phyloP scores from a whole-genome alignment of 169 alveolate species.

The Plasmodium coatneyi region DNA sequence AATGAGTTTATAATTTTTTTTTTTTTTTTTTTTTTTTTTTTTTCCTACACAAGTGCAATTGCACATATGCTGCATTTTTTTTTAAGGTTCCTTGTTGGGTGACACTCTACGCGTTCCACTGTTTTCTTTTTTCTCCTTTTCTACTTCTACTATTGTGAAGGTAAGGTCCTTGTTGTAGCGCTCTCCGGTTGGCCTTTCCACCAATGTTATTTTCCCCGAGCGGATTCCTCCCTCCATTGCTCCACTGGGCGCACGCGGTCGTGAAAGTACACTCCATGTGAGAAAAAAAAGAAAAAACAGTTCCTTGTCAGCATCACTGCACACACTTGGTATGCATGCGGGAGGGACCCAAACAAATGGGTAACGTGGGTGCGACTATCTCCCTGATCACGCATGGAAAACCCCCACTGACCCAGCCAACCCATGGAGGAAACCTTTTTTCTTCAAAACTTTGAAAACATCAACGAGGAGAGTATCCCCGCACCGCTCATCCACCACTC shows the following conservation, averaged over 20 bases:
- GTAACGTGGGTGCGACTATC: background rate
- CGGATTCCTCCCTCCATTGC: background rate
- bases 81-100: background rate
- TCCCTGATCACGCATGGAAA: background rate
- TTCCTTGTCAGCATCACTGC: background rate
- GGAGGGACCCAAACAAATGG: background rate
- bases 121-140: background rate
- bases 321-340: background rate
- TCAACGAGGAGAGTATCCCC: conserved; percentile 42
- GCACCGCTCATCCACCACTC: conserved; percentile 58
- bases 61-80: background rate
- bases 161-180: background rate
- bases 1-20: background rate
- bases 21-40: background rate
- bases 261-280: background rate
- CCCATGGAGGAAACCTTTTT: conserved; percentile 43
- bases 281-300: no score
- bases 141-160: background rate
- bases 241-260: background rate
- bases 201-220: background rate
- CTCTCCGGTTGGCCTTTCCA: background rate
- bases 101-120: background rate
- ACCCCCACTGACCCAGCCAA: background rate
- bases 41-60: background rate
- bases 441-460: conserved; percentile 32